phyloP scores from a whole-genome alignment of 139 green algal species.

The Chlamydomonas applanata region DNA sequence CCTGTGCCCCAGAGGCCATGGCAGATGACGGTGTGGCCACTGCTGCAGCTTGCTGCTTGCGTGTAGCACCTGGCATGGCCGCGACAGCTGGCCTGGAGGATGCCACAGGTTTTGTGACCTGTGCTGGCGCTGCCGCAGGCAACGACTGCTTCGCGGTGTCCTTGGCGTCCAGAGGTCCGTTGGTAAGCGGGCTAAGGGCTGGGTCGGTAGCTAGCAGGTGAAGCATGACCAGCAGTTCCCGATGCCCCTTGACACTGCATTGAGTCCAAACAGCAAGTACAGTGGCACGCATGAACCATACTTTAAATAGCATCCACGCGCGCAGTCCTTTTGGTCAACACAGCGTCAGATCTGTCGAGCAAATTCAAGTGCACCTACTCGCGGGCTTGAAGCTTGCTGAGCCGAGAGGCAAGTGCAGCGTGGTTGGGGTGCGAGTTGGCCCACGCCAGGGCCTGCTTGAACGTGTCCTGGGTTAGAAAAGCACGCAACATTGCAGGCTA shows the following conservation, averaged over 20 bases:
- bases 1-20: too few relatives aligned
- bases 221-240: slow-evolving; percentile 12
- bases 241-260: slow-evolving; percentile 10
- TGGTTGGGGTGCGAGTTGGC: slow-evolving; percentile 1
- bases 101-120: too few relatives aligned
- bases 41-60: too few relatives aligned
- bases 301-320: too few relatives aligned
- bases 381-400: slow-evolving; percentile 11
- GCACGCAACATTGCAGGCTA: too few relatives aligned
- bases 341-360: background rate
- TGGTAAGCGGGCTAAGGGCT: background rate
- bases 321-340: background rate
- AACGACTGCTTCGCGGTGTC: too few relatives aligned
- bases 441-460: slow-evolving; percentile 6
- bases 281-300: too few relatives aligned
- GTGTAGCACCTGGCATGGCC: too few relatives aligned
- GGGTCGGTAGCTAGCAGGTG: background rate
- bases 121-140: too few relatives aligned
- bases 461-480: background rate
- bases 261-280: too few relatives aligned
- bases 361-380: background rate
- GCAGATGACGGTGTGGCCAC: too few relatives aligned
- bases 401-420: background rate
- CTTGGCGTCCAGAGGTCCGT: background rate
- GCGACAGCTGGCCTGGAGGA: too few relatives aligned